phyloP scores from a whole-genome alignment of 1,284 basidiomycete genomes.

The Sporisorium iseilematis-ciliati region DNA sequence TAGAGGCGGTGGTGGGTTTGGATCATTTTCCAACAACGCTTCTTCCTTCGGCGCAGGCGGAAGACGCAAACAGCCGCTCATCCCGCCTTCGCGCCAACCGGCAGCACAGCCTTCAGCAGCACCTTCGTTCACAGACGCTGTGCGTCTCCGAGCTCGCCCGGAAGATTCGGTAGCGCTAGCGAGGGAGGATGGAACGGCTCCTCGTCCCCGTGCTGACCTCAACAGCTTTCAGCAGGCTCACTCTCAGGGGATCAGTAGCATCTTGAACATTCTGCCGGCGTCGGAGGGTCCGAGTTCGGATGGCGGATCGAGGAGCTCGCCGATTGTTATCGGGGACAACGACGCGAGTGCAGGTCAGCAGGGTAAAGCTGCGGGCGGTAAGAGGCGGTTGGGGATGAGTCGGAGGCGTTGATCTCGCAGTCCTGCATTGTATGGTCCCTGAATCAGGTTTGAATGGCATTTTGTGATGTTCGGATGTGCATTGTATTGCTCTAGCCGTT shows the following conservation, averaged over 20 bases:
- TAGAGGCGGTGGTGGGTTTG: conserved; percentile 6
- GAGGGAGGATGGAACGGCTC: conserved; percentile 29
- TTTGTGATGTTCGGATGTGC: background rate
- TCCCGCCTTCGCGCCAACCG: conserved; percentile 34
- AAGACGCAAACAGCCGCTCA: conserved; percentile 29
- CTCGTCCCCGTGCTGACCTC: conserved; percentile 42
- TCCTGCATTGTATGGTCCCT: background rate
- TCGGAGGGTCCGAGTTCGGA: background rate
- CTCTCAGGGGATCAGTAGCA: conserved; percentile 26
- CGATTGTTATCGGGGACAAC: conserved; percentile 21
- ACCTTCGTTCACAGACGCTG: conserved; percentile 43
- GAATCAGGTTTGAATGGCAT: background rate
- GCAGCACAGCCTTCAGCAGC: conserved; percentile 13
- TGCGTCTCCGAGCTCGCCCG: conserved; percentile 37
- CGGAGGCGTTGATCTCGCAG: conserved; percentile 19
- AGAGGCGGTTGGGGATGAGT: conserved; percentile 35
- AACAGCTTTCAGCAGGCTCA: conserved; percentile 53
- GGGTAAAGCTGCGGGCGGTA: conserved; percentile 9
- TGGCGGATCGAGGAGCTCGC: conserved; percentile 27
- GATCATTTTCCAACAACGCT: conserved; percentile 10
- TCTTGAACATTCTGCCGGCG: conserved; percentile 32
- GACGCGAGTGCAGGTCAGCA: background rate
- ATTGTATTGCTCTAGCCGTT: background rate
- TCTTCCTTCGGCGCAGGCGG: background rate
- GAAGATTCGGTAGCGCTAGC: conserved; percentile 40